phyloP scores from a whole-genome alignment of 495 filamentous ascomycete species.

The Hyphodiscus hymeniophilus region DNA sequence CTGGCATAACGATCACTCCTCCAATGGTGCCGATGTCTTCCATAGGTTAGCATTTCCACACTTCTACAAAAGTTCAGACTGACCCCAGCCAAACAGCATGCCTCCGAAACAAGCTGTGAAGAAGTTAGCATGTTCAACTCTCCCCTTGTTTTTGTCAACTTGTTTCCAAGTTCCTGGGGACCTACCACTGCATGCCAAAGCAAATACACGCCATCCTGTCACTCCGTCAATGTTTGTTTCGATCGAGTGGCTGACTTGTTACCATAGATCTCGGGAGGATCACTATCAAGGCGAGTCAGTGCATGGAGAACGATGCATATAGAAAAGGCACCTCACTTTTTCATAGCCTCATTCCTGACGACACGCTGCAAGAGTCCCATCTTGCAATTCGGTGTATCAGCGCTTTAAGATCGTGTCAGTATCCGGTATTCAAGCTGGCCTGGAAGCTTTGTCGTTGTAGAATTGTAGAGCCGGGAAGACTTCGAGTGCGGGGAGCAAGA shows the following conservation, averaged over 20 bases:
- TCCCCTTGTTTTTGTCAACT: neutral
- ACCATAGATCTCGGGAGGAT: slow-evolving; percentile 67
- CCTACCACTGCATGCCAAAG: slow-evolving; percentile 57
- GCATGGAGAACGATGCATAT: neutral
- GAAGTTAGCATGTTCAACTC: neutral
- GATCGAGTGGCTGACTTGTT: neutral
- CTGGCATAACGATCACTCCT: slow-evolving; percentile 46
- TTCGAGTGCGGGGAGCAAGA: too few relatives aligned
- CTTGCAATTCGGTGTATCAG: neutral
- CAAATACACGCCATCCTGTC: slow-evolving; percentile 54
- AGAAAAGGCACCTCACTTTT: slow-evolving; percentile 27
- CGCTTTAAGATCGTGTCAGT: neutral
- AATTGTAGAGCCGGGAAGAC: too few relatives aligned
- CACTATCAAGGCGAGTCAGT: slow-evolving; percentile 4
- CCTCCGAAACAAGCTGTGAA: slow-evolving; percentile 52
- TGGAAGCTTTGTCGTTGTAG: neutral
- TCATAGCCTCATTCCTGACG: slow-evolving; percentile 75
- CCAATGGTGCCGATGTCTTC: slow-evolving; percentile 53
- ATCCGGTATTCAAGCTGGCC: neutral
- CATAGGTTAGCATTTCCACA: neutral
- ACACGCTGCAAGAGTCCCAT: slow-evolving; percentile 50
- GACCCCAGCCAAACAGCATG: slow-evolving; percentile 61
- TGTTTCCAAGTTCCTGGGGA: slow-evolving; percentile 1
- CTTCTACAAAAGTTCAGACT: slow-evolving; percentile 1
- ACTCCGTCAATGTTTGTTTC: neutral